Percentiles rank a stretch among this genome's conserved stretches.
Conservation (phyloP, 2,329 filamentous ascomycete genomes). For the Colletotrichum theobromicola region DNA sequence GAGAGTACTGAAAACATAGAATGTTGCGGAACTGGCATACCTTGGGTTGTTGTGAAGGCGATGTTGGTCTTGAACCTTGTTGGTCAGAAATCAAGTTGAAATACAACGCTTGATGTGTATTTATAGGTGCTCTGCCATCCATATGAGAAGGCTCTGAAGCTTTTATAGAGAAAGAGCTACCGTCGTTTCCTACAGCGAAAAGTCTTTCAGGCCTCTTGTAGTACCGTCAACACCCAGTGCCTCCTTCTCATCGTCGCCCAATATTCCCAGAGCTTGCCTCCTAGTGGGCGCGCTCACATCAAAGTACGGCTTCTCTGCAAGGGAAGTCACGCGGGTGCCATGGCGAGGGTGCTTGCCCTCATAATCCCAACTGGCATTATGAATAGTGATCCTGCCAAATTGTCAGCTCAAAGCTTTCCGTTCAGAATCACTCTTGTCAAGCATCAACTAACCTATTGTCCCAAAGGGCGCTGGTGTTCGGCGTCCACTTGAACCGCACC, state of each 20-base stretch:
- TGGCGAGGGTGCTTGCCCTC: constrained; percentile 70
- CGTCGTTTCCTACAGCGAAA: too few relatives aligned
- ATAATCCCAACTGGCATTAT: constrained; percentile 79
- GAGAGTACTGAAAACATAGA: background rate
- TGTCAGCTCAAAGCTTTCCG: background rate
- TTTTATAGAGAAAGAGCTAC: too few relatives aligned
- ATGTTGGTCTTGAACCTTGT: background rate
- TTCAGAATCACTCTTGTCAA: background rate
- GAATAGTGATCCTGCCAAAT: constrained; percentile 66
- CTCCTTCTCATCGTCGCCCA: constrained; percentile 58
- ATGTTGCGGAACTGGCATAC: background rate
- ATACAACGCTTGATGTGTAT: background rate
- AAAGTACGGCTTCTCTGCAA: constrained; percentile 76
- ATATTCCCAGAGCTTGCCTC: constrained; percentile 68
- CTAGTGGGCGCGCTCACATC: constrained; percentile 68
- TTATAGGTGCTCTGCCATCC: background rate
- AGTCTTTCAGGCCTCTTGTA: background rate
- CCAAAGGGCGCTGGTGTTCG: constrained; percentile 71
- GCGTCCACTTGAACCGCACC: constrained; percentile 74
- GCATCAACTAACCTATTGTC: constrained; percentile 62
- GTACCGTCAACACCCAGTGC: constrained; percentile 25
- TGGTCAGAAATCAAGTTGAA: background rate
- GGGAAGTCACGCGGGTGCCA: constrained; percentile 72
- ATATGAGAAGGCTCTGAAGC: too few relatives aligned
- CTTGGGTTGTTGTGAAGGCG: background rate